A percentile compares a stretch with the other conserved stretches of the same genome.
These are phyloP conservation scores for Xerocomellus dryophilus DNA, from an alignment of 768 basidiomycete species.

Conservation along the genomic window DNA sequence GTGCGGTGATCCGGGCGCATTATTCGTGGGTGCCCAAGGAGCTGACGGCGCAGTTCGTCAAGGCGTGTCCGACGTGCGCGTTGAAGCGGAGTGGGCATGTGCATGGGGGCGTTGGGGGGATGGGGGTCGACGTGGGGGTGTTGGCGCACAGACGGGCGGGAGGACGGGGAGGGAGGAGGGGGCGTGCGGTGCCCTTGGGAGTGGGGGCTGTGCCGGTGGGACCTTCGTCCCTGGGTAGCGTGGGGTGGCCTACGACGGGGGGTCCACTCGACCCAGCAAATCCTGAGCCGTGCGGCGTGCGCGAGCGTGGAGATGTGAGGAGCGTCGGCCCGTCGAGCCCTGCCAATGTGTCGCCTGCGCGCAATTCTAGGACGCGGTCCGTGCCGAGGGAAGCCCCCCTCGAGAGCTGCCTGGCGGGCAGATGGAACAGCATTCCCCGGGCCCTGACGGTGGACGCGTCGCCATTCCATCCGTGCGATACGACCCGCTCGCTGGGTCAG, in stretches of 20 bases:
- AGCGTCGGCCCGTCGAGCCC: not conserved
- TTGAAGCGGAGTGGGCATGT: conserved; percentile 41
- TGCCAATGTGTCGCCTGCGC: not conserved
- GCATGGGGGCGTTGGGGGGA: conserved; percentile 11
- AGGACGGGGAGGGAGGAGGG: not conserved
- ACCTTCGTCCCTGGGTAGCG: not conserved
- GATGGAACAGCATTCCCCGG: conserved; percentile 1
- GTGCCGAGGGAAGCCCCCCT: not conserved
- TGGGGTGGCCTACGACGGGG: conserved; percentile 22
- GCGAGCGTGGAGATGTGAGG: not conserved
- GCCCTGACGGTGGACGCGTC: not conserved
- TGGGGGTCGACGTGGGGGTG: not conserved
- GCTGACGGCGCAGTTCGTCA: conserved; percentile 75
- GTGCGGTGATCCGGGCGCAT: conserved; percentile 56
- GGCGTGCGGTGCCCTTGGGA: not conserved
- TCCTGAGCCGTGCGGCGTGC: conserved; percentile 14
- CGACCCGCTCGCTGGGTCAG: not conserved
- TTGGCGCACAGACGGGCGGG: not conserved
- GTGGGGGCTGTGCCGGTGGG: not conserved
- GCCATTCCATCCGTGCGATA: not conserved
- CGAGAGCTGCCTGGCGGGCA: not conserved
- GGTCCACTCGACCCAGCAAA: conserved; percentile 28
- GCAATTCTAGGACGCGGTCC: not conserved
- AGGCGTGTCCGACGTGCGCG: conserved; percentile 73
- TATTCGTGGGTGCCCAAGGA: conserved; percentile 88